Base-by-base conservation (phyloP, 2,329 filamentous ascomycete species). In the Colletotrichum coccodes region DNA sequence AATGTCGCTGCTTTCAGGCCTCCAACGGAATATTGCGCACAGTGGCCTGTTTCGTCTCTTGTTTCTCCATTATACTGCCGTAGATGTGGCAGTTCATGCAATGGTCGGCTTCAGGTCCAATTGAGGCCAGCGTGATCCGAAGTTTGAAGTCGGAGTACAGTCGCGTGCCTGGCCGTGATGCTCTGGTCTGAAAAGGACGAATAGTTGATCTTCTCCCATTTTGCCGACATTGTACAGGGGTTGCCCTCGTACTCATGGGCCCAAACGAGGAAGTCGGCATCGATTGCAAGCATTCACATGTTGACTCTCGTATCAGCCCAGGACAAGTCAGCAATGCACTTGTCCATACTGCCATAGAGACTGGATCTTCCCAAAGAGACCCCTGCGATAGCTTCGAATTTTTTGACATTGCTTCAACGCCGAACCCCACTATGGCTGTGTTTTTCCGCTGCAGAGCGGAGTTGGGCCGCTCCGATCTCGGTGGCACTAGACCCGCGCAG, bases 381-480 rank as follows among this genome's bases (percentile, higher is more conserved):
- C 64, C 62, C 60, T 49, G 42, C 8, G 38, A 64, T 64, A 64
- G 30, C 40, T 56, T 52, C 44, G 34, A 54, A 40, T 11, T 30
- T 54, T 47, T 42, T 56, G 36, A 18, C 46, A 49, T 18, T 18
- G 18, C 49, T 38, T 47, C 42, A 47, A 23, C 9, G 7, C 14
- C 32, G 60, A 30, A 32, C 59, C 44, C 63, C 64, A 42, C 59
- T 18, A 57, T 67, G 64, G 46, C 60, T 64, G 32, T 26, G 6
- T 34, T 34, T 50, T 65, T 44, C 26, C 23, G 36, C 42, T 28
- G 38, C 18, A 26, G 14, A 59, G 54, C 54, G 62, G 62, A 60
- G 62, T 28, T 40, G 34, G n/a, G n/a, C 23, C 38, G 32, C 60
- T 68, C 65, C 65, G 65, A 68, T 59, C 53, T 68, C 65, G 65